Percentiles rank a stretch among this genome's conserved stretches.
Conservation (phyloP, 768 basidiomycete species). For the Amanita pseudoporphyria region DNA sequence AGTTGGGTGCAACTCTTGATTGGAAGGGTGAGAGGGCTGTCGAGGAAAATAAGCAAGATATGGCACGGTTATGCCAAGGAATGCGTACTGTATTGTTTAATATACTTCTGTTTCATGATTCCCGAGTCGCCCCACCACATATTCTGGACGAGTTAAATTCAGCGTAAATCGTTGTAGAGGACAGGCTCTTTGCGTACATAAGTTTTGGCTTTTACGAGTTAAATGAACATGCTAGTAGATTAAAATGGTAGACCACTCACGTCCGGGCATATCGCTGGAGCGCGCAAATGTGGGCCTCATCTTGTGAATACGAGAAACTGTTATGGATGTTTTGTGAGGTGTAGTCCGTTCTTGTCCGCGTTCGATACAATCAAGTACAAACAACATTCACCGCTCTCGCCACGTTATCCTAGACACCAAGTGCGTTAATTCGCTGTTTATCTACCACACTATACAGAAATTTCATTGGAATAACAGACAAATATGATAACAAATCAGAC, state of each 20-base stretch:
- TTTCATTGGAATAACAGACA: not conserved
- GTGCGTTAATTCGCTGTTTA: not conserved
- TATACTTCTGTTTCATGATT: conserved; percentile 60
- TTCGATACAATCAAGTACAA: conserved; percentile 21
- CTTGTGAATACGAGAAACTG: conserved; percentile 17
- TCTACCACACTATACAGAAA: not conserved
- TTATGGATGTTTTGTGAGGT: conserved; percentile 6
- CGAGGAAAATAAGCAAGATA: conserved; percentile 1
- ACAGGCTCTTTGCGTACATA: conserved; percentile 48
- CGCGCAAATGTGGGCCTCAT: conserved; percentile 60
- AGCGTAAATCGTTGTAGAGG: not conserved
- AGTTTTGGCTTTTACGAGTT: conserved; percentile 48
- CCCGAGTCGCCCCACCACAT: conserved; percentile 85
- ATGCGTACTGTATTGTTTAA: conserved; percentile 72
- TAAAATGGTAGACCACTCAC: conserved; percentile 34
- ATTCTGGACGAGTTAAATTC: conserved; percentile 35
- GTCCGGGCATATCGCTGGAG: conserved; percentile 73
- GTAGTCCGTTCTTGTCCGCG: conserved; percentile 28
- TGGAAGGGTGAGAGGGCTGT: conserved; percentile 79
- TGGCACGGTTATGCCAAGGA: not conserved
- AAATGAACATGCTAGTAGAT: not conserved
- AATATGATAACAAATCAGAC: conserved; percentile 76
- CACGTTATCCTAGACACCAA: not conserved
- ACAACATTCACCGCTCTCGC: conserved; percentile 11
- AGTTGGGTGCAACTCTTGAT: conserved; percentile 61